Evolutionary conservation across 768 basidiomycete genomes (phyloP).

Genomic region (Leccinum truebloodii): DNA sequence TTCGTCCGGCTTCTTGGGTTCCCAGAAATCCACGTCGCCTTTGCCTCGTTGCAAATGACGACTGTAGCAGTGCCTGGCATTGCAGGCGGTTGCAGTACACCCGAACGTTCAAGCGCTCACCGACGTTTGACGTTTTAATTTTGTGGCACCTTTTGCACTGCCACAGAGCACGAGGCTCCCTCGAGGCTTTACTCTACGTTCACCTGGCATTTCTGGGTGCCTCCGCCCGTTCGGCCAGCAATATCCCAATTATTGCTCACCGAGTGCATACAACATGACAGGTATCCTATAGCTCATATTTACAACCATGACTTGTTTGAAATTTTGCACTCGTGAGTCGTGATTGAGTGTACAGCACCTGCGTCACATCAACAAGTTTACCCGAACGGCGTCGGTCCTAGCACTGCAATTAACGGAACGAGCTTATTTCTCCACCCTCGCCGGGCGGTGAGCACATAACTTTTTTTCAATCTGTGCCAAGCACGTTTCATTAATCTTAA

Average conservation of each 20-base stretch:
- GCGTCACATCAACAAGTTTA: slow-evolving; percentile 10
- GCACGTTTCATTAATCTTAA: slow-evolving; percentile 31
- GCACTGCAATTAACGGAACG: slow-evolving; percentile 25
- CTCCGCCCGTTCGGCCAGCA: slow-evolving; percentile 1
- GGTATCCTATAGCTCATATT: slow-evolving; percentile 1
- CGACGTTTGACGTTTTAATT: slow-evolving; percentile 8
- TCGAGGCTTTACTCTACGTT: slow-evolving; percentile 25
- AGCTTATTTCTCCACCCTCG: slow-evolving; percentile 14
- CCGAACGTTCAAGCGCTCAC: not conserved
- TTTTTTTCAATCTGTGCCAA: slow-evolving; percentile 9
- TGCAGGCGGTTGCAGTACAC: slow-evolving; percentile 15
- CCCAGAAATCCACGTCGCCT: slow-evolving; percentile 17
- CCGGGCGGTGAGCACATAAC: slow-evolving; percentile 14
- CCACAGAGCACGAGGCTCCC: slow-evolving; percentile 26
- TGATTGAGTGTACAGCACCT: slow-evolving; percentile 13
- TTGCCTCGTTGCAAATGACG: slow-evolving; percentile 22
- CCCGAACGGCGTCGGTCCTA: slow-evolving; percentile 9
- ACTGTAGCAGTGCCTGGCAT: slow-evolving; percentile 12
- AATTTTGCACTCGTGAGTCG: not conserved
- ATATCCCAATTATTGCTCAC: not conserved
- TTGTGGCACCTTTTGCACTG: slow-evolving; percentile 15
- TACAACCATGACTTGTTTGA: not conserved
- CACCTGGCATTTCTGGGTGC: not conserved
- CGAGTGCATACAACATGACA: slow-evolving; percentile 5
- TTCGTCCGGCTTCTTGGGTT: not conserved